These are phyloP conservation scores for Plicaturopsis crispa DNA, from an alignment of 768 basidiomycete species.

Conservation along the genomic window DNA sequence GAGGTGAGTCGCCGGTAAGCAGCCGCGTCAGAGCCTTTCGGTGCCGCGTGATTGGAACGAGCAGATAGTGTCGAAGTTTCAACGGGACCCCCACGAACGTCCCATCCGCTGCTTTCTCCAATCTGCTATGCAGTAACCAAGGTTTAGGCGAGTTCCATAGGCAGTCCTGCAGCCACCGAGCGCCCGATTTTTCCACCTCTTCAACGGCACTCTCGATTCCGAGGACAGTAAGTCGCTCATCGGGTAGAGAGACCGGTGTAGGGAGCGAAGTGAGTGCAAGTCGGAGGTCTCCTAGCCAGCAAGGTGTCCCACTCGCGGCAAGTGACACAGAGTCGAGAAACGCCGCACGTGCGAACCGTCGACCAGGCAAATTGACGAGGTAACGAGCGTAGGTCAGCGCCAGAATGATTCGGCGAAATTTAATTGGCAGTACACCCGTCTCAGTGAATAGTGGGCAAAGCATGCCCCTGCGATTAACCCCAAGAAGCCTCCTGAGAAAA, in stretches of 20 bases:
- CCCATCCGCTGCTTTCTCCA: too few species aligned
- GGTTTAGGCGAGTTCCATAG: too few species aligned
- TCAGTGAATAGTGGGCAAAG: slow-evolving; percentile 8
- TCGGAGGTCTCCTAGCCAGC: too few species aligned
- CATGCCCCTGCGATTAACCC: slow-evolving; percentile 1
- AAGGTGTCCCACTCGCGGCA: too few species aligned
- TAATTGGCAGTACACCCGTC: slow-evolving; percentile 4
- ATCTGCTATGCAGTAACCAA: too few species aligned
- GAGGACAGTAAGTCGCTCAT: too few species aligned
- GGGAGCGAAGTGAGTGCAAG: too few species aligned
- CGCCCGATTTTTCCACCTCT: too few species aligned
- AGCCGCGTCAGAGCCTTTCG: slow-evolving; percentile 6
- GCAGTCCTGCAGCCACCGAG: too few species aligned
- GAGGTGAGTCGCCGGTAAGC: neutral
- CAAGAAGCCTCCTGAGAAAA: slow-evolving; percentile 5
- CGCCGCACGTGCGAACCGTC: neutral
- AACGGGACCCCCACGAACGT: too few species aligned
- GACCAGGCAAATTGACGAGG: neutral
- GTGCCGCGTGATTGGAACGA: neutral
- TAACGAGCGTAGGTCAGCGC: neutral
- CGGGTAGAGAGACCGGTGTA: too few species aligned
- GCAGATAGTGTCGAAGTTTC: slow-evolving; percentile 6
- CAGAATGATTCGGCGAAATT: slow-evolving; percentile 4
- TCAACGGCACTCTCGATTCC: too few species aligned
- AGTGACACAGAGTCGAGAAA: slow-evolving; percentile 2